Evolutionary conservation across 2,329 filamentous ascomycete species (phyloP), one percentile per base, ranked within the genome.

Genomic region (Cadophora malorum): DNA sequence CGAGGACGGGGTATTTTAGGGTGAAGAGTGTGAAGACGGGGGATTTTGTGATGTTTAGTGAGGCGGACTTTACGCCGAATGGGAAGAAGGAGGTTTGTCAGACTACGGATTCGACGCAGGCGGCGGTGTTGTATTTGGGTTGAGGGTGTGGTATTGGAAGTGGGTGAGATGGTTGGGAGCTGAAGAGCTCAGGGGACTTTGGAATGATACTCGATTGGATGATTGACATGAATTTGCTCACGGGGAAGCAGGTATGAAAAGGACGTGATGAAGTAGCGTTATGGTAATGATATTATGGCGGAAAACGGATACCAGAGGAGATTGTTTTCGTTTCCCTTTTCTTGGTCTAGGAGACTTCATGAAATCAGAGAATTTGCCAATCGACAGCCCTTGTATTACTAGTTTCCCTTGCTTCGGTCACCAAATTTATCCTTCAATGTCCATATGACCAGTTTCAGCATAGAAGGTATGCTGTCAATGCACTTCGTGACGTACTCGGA

Each of bases 51-150:
- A 14, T 10, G 33, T 59, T 59, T 38, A 38, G 56, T 19, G 56
- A 38, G 12, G 12, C n/a, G 31, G 55, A 58, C 23, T 23, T 58
- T 6, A 58, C 55, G 55, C 55, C 55, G 19, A 23, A 23, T 58
- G 55, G 21, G 55, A 58, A 59, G 56, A 59, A 59, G 56, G 56
- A 59, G n/a, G 56, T 59, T 38, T 31, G 38, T 23, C 56, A 41
- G 56, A 25, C 35, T 4, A 35, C 21, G 14, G 56, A 41, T 7
- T 23, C n/a, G 21, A 8, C n/a, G 0, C 56, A 41, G n/a, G 56
- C 56, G 2, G 56, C 56, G n/a, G 33, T 41, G 23, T 45, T 59
- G 33, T 59, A 33, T n/a, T n/a, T 55, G 52, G 52, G 52, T 28
- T 53, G 50, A 53, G 3, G n/a, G 33, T 41, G 23, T 45, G 41